These are phyloP conservation scores for Jaltomata sinuosa DNA, from an alignment of 257 asterid species.

Conservation along the genomic window DNA sequence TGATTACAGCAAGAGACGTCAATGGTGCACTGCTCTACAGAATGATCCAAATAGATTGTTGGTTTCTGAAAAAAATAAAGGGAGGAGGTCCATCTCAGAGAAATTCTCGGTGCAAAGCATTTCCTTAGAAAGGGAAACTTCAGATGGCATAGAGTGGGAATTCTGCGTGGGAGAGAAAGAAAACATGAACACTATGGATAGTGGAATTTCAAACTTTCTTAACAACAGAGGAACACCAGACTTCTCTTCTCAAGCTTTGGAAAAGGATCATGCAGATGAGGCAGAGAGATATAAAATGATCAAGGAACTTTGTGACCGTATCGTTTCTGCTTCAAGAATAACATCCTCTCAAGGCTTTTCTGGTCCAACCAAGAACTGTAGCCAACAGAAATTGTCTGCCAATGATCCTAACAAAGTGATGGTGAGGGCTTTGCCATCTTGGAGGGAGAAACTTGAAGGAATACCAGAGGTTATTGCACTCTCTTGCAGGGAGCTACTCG, in stretches of 20 bases:
- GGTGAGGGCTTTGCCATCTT: constrained; percentile 28
- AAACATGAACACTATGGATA: not conserved
- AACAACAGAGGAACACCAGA: constrained; percentile 31
- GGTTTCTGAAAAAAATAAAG: constrained; percentile 23
- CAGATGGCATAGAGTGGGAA: constrained; percentile 53
- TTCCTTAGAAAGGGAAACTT: constrained; percentile 23
- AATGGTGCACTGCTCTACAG: constrained; percentile 33
- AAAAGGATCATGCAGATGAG: constrained; percentile 55
- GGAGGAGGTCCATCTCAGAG: constrained; percentile 31
- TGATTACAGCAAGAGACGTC: constrained; percentile 36
- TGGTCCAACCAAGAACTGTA: constrained; percentile 21
- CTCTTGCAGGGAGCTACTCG: constrained; percentile 18
- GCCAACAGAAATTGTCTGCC: constrained; percentile 24
- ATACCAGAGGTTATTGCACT: not conserved
- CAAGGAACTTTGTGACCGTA: constrained; percentile 68
- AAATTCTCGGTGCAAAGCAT: constrained; percentile 24
- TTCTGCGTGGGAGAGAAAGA: constrained; percentile 24
- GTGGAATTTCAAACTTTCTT: constrained; percentile 11
- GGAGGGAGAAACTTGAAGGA: constrained; percentile 20
- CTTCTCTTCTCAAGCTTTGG: constrained; percentile 44
- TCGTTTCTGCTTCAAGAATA: constrained; percentile 57
- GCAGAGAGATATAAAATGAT: constrained; percentile 71
- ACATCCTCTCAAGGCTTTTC: constrained; percentile 33
- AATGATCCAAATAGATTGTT: constrained; percentile 26
- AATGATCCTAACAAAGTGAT: constrained; percentile 29